These are phyloP conservation scores for Scheffersomyces quercinus DNA, from an alignment of 1,139 yeast species.

Conservation along the genomic window DNA sequence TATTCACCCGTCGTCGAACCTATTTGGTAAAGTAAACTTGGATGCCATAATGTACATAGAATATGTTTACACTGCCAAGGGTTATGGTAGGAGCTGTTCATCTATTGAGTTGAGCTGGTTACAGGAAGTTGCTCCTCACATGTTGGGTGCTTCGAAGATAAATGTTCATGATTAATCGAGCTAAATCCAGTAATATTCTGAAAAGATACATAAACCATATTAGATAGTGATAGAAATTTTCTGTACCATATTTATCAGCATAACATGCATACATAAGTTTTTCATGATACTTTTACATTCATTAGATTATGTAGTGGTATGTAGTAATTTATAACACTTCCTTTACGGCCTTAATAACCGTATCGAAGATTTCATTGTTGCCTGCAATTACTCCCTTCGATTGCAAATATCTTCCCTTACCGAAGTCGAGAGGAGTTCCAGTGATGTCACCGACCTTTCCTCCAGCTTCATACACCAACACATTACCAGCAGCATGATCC, in stretches of 20 bases:
- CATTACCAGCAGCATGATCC: conserved; percentile 98
- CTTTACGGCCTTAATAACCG: conserved; percentile 61
- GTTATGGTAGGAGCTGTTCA: conserved; percentile 87
- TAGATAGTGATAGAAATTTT: not conserved
- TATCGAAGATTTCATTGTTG: conserved; percentile 58
- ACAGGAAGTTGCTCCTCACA: conserved; percentile 77
- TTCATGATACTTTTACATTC: no score
- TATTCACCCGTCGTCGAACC: conserved; percentile 87
- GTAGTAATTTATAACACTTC: conserved; percentile 16
- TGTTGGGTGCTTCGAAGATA: conserved; percentile 47
- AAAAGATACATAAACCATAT: not conserved
- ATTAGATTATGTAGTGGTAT: no score
- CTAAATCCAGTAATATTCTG: not conserved
- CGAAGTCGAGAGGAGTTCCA: conserved; percentile 74
- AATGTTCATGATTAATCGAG: conserved; percentile 22
- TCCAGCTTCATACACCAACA: conserved; percentile 85
- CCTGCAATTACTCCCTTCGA: conserved; percentile 95
- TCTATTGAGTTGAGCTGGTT: conserved; percentile 86
- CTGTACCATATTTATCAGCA: not conserved
- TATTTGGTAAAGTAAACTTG: conserved; percentile 73
- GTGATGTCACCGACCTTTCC: conserved; percentile 85
- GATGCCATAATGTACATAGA: conserved; percentile 95
- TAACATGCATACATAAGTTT: not conserved
- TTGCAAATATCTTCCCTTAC: conserved; percentile 76
- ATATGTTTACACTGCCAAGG: conserved; percentile 88